A percentile compares a stretch with the other conserved stretches of the same genome.
phyloP scores from a whole-genome alignment of 371 early-diverging fungal species.

The Lichtheimia corymbifera region DNA sequence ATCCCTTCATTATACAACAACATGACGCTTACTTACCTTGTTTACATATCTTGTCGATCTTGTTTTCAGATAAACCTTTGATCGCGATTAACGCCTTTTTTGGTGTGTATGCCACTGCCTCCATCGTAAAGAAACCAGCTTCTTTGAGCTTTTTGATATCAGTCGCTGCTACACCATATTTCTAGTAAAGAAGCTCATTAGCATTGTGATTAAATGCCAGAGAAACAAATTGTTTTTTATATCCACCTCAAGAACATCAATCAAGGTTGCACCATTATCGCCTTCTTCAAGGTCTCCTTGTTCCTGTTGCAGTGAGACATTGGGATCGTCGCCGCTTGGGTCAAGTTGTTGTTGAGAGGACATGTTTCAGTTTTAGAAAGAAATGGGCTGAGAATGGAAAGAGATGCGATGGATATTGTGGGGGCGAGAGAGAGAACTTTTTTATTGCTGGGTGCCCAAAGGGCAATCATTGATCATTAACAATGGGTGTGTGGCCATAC shows the following conservation, averaged over 20 bases:
- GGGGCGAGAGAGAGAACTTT: too few relatives aligned
- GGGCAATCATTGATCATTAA: too few relatives aligned
- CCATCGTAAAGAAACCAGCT: constrained; percentile 95
- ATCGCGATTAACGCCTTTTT: constrained; percentile 89
- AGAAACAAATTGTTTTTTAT: too few relatives aligned
- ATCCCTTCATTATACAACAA: too few relatives aligned
- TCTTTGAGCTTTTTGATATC: constrained; percentile 91
- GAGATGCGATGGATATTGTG: too few relatives aligned
- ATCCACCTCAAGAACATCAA: constrained; percentile 20
- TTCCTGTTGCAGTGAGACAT: not conserved
- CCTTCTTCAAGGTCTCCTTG: constrained; percentile 16
- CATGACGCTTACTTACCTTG: constrained; percentile 71
- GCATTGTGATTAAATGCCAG: too few relatives aligned
- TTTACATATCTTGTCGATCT: constrained; percentile 94
- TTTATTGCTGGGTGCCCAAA: too few relatives aligned
- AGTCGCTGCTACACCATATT: constrained; percentile 77
- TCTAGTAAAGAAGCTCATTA: constrained; percentile 36
- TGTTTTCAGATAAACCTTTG: constrained; percentile 98
- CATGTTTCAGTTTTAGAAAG: too few relatives aligned
- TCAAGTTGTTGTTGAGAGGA: not conserved
- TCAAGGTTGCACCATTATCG: constrained; percentile 16
- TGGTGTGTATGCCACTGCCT: constrained; percentile 96
- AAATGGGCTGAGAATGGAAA: too few relatives aligned
- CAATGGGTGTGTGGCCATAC: too few relatives aligned
- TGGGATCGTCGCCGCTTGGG: not conserved